Evolutionary conservation across 768 basidiomycete species (phyloP).

Genomic region (Dioszegia crocea): DNA sequence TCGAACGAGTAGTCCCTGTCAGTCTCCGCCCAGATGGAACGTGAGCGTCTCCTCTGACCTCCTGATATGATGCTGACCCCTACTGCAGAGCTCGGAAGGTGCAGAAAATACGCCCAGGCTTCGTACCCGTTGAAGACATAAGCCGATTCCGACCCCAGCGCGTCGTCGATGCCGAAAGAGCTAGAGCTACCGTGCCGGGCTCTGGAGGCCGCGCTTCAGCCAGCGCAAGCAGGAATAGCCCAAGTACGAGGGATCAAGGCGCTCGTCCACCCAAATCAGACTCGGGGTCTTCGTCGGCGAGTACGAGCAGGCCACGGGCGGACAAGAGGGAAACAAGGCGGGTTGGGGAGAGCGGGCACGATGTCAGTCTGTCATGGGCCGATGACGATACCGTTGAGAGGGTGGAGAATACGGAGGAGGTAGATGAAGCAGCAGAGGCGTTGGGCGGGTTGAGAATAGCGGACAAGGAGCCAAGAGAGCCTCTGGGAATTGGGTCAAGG

Average conservation of each 20-base stretch:
- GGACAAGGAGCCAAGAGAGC: not conserved
- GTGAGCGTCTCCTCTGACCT: constrained; percentile 54
- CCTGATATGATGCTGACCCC: too few relatives aligned
- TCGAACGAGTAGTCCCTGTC: constrained; percentile 83
- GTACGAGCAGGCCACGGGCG: constrained; percentile 56
- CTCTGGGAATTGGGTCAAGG: not conserved
- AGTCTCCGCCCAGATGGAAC: constrained; percentile 77
- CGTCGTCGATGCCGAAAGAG: constrained; percentile 61
- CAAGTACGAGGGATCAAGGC: constrained; percentile 16
- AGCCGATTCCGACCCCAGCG: constrained; percentile 75
- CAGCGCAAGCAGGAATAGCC: constrained; percentile 9
- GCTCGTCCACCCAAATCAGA: not conserved
- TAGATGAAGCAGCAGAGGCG: constrained; percentile 30
- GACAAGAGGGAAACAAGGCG: constrained; percentile 68
- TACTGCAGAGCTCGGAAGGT: constrained; percentile 87
- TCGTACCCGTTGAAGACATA: constrained; percentile 90
- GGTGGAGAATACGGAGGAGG: constrained; percentile 42
- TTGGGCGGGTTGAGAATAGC: constrained; percentile 16
- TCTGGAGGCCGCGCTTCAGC: constrained; percentile 59
- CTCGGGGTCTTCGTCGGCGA: not conserved
- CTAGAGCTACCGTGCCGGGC: constrained; percentile 78
- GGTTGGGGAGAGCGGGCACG: constrained; percentile 56
- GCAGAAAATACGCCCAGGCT: constrained; percentile 83
- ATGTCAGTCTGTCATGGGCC: constrained; percentile 50
- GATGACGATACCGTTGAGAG: constrained; percentile 75